phyloP scores from a whole-genome alignment of 2,329 filamentous ascomycete species.

The Trichophyton simii region DNA sequence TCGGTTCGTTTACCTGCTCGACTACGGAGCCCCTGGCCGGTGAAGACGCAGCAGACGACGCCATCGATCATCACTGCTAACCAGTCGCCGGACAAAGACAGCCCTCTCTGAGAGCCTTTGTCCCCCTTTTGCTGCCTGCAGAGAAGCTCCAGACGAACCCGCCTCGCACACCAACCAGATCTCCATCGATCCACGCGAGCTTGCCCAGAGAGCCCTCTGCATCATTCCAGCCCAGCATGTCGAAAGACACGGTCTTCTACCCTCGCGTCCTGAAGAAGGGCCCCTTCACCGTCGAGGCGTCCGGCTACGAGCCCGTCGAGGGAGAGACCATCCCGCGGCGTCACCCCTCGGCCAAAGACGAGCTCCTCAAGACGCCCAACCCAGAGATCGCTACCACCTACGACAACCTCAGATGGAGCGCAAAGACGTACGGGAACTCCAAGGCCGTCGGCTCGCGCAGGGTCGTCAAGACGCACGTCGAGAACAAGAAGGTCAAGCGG shows the following conservation, averaged over 20 bases:
- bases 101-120: background rate
- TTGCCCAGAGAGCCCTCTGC: background rate
- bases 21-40: background rate
- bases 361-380: constrained; percentile 52
- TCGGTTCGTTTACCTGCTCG: background rate
- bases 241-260: constrained; percentile 23
- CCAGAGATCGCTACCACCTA: constrained; percentile 64
- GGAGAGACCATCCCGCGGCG: constrained; percentile 79
- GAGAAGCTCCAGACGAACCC: background rate
- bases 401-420: constrained; percentile 62
- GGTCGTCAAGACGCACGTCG: constrained; percentile 64
- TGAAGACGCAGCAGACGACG: background rate
- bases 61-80: no score
- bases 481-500: constrained; percentile 85
- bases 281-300: constrained; percentile 62
- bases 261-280: constrained; percentile 51
- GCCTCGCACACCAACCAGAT: background rate
- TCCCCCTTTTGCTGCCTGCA: background rate
- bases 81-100: background rate
- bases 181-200: background rate
- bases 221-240: constrained; percentile 12
- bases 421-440: constrained; percentile 49
- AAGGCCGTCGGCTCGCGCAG: constrained; percentile 58
- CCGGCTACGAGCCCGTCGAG: constrained; percentile 53
- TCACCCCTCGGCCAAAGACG: constrained; percentile 58